Conservation (phyloP, 2,329 filamentous ascomycete species). For the Arthrobotrys iridis region DNA sequence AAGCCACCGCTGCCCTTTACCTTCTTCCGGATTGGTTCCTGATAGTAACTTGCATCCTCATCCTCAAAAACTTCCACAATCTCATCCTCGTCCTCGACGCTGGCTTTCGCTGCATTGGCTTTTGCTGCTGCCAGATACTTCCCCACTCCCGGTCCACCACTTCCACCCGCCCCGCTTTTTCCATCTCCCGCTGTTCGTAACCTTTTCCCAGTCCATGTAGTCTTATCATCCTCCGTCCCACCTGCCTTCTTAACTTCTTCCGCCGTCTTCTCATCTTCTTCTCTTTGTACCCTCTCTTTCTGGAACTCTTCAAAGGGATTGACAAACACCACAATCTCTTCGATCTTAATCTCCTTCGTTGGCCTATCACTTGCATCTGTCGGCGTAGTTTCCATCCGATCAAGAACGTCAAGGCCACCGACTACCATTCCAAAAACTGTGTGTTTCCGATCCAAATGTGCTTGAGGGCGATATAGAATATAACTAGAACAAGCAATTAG, state of each 20-base stretch:
- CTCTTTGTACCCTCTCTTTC: slow-evolving; percentile 74
- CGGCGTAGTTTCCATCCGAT: slow-evolving; percentile 78
- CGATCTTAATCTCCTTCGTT: slow-evolving; percentile 79
- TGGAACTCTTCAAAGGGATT: slow-evolving; percentile 96
- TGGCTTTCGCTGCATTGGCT: slow-evolving; percentile 44
- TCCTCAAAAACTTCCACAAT: slow-evolving; percentile 71
- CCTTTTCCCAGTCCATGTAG: slow-evolving; percentile 96
- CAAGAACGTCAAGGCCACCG: slow-evolving; percentile 76
- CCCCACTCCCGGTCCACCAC: slow-evolving; percentile 68
- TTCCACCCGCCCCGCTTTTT: slow-evolving; percentile 64
- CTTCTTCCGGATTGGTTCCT: slow-evolving; percentile 83
- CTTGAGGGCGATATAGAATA: slow-evolving; percentile 83
- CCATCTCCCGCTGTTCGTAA: slow-evolving; percentile 70
- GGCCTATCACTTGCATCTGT: slow-evolving; percentile 81
- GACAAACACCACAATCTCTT: slow-evolving; percentile 84
- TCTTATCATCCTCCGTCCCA: slow-evolving; percentile 84
- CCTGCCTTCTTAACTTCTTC: slow-evolving; percentile 73
- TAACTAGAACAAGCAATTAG: slow-evolving; percentile 66
- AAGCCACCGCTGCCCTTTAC: slow-evolving; percentile 77
- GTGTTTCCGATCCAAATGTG: slow-evolving; percentile 92
- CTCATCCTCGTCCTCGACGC: slow-evolving; percentile 63
- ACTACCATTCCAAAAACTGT: slow-evolving; percentile 90
- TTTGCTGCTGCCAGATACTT: slow-evolving; percentile 80
- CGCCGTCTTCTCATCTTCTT: slow-evolving; percentile 68
- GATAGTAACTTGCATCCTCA: slow-evolving; percentile 67